These are phyloP conservation scores for Saccharomycopsis guyanensis DNA, from an alignment of 805 yeast species.

Conservation along the genomic window DNA sequence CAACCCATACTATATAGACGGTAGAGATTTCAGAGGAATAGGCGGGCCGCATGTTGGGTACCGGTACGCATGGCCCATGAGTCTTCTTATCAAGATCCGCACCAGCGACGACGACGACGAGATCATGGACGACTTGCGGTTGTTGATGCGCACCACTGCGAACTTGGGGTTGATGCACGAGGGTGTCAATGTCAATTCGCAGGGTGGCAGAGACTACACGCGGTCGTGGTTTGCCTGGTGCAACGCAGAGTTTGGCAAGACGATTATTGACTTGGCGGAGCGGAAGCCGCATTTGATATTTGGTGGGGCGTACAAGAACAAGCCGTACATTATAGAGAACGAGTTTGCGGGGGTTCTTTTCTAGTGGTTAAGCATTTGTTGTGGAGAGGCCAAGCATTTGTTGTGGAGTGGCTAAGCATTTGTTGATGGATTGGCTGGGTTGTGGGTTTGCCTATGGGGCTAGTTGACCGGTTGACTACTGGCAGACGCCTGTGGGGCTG, in stretches of 20 bases:
- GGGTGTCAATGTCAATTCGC: constrained; percentile 56
- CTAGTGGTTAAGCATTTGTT: no score
- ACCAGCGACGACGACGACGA: constrained; percentile 69
- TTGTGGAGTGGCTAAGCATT: background rate
- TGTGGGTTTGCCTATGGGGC: no score
- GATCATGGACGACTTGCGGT: constrained; percentile 41
- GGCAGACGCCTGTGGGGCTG: no score
- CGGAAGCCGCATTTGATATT: constrained; percentile 69
- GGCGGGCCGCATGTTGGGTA: constrained; percentile 92
- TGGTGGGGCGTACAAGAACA: constrained; percentile 30
- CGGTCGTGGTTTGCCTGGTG: constrained; percentile 95
- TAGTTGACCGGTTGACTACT: no score
- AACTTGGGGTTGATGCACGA: constrained; percentile 83
- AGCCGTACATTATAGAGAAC: constrained; percentile 16
- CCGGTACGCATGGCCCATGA: constrained; percentile 86
- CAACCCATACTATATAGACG: constrained; percentile 70
- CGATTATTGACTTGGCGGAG: constrained; percentile 67
- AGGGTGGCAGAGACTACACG: constrained; percentile 44
- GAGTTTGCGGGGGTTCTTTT: constrained; percentile 8
- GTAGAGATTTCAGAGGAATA: constrained; percentile 60
- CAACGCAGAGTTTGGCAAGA: constrained; percentile 83
- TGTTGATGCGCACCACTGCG: constrained; percentile 55
- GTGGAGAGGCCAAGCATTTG: no score
- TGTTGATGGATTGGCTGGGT: no score
- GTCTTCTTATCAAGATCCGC: constrained; percentile 64